phyloP scores from a whole-genome alignment of 768 basidiomycete species.

The Chalciporus pseudorubinellus region DNA sequence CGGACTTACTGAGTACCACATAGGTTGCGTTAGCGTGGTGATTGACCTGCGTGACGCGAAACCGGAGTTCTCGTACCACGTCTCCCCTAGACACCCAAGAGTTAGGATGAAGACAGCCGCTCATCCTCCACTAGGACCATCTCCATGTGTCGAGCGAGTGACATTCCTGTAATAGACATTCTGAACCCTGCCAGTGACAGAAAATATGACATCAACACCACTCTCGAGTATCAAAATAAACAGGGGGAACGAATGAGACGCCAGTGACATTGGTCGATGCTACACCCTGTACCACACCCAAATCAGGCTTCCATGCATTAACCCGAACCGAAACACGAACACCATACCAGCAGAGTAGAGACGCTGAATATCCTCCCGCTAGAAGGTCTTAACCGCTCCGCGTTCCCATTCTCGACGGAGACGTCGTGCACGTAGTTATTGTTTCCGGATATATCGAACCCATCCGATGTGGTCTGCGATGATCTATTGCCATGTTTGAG shows the following conservation, averaged over 20 bases:
- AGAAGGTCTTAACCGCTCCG: conserved; percentile 32
- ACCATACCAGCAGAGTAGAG: background rate
- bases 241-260: conserved; percentile 3
- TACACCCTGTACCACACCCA: conserved; percentile 7
- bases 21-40: conserved; percentile 12
- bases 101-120: too few relatives aligned
- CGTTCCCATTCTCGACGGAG: conserved; percentile 31
- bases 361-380: conserved; percentile 14
- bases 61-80: background rate
- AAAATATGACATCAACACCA: background rate
- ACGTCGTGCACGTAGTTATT: conserved; percentile 35
- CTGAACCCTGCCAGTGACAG: conserved; percentile 1
- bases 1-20: conserved; percentile 4
- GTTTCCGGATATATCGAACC: conserved; percentile 25
- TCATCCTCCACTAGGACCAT: conserved; percentile 12
- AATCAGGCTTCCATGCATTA: background rate
- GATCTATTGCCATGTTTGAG: background rate
- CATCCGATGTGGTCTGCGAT: conserved; percentile 14
- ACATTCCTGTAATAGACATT: conserved; percentile 12
- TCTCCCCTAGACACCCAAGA: too few relatives aligned
- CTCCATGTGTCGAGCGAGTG: background rate
- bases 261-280: background rate
- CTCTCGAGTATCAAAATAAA: background rate
- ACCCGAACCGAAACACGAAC: background rate
- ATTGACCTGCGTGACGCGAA: too few relatives aligned